A percentile compares a stretch with the other conserved stretches of the same genome.
Conservation (phyloP, 495 filamentous ascomycete genomes). For the Daldinia bambusicola region DNA sequence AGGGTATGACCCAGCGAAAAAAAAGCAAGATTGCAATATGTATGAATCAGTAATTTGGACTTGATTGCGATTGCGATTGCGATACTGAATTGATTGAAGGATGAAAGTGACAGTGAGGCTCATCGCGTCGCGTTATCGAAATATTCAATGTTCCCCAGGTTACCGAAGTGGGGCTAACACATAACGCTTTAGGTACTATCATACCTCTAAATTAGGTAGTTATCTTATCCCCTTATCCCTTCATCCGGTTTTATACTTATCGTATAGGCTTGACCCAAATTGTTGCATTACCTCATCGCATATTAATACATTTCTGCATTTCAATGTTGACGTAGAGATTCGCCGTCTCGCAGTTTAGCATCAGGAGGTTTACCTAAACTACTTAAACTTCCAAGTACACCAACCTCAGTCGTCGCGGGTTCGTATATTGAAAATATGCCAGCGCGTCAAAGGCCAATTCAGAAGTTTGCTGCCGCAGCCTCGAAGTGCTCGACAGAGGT, state of each 20-base stretch:
- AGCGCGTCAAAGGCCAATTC: conserved; percentile 74
- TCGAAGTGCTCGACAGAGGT: conserved; percentile 88
- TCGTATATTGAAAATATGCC: conserved; percentile 45
- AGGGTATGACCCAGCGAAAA: background rate
- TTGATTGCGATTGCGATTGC: no score
- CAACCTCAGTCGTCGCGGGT: background rate
- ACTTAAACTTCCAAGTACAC: background rate
- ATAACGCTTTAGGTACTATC: no score
- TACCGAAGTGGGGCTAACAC: background rate
- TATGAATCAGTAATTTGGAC: no score
- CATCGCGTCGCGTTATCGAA: conserved; percentile 10
- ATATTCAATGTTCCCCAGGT: conserved; percentile 1
- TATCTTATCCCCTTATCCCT: no score
- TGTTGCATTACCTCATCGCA: background rate
- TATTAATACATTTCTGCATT: background rate
- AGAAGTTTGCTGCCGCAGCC: conserved; percentile 84
- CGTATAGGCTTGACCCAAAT: background rate
- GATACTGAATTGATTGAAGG: background rate
- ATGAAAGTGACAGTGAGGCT: background rate
- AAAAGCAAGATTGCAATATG: background rate
- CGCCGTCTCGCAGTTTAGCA: background rate
- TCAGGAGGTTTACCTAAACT: background rate
- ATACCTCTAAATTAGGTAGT: no score
- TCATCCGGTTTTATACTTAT: background rate
- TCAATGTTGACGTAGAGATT: background rate